Evolutionary conservation across 106 monocot species (phyloP), one percentile per base, ranked within the genome.

Genomic region (Dioscorea alata): DNA sequence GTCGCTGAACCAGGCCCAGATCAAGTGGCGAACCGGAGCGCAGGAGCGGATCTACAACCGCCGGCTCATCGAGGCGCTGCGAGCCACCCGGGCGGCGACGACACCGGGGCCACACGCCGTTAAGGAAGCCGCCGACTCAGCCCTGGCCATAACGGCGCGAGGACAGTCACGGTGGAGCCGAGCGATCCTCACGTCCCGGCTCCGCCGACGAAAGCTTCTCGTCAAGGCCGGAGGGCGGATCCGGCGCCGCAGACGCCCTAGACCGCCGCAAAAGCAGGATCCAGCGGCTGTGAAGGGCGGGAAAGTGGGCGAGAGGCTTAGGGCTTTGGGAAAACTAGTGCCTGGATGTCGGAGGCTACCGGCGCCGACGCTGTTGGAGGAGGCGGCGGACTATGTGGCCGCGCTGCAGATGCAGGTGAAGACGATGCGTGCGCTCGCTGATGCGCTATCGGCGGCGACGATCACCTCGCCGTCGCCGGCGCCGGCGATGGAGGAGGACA

Each of bases 391-490:
- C 54, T 92, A 92, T 57, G 83, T 92, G 65, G 92, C 85, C 51
- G 92, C 92, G 23, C 92, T 92, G 57, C 76, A 92, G 88, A 67
- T 92, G 88, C 92, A 92, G 74, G 88, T 85, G 49, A 88, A 77
- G 76, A 76, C 92, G n/a, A 92, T 92, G 92, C 71, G 78, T 13
- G 81, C 83, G 4, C 78, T 92, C 23, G 76, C 85, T 2, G 83
- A 88, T 57, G 88, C 91, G 13, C 66, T 91, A 13, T 81, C 84
- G 0, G 69, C 79, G 1, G 64, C 84, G 6, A 23, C 76, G 4
- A 20, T 67, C 33, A 8, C 52, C 13, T 15, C 61, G 18, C 33
- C 63, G 20, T 15, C 61, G 18, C 33, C 63, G 20, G 20, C 34
- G 25, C 13, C 59, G 20, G 19, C 34, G 4, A 4, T 24, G 48